Conservation (phyloP, 2,329 filamentous ascomycete species). For the Fusarium succisae region DNA sequence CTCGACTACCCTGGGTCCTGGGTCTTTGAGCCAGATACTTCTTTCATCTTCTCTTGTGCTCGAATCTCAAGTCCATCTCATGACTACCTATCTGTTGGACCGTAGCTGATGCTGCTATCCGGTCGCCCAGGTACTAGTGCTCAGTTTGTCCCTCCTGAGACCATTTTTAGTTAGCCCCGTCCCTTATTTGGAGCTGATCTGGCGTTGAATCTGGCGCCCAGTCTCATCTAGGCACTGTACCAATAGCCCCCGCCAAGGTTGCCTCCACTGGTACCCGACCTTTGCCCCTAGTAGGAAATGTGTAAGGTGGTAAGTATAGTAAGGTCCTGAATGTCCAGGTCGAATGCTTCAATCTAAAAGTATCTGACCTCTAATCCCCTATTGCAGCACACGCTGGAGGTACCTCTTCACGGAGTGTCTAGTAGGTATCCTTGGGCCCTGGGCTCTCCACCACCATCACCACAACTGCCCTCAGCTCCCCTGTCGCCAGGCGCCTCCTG, state of each 20-base stretch:
- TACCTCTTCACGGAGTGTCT: slow-evolving; percentile 5
- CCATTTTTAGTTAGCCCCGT: slow-evolving; percentile 13
- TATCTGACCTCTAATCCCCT: slow-evolving; percentile 22
- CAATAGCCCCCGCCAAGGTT: slow-evolving; percentile 15
- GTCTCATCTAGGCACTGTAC: slow-evolving; percentile 5
- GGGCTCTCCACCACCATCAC: slow-evolving; percentile 21
- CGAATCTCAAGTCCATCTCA: neutral
- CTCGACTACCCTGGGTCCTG: neutral
- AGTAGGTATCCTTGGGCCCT: slow-evolving; percentile 11
- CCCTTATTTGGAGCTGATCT: slow-evolving; percentile 25
- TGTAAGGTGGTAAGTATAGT: neutral
- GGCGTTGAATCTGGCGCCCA: slow-evolving; percentile 8
- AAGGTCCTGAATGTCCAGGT: neutral
- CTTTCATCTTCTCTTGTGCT: neutral
- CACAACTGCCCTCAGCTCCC: slow-evolving; percentile 39
- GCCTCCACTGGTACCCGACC: slow-evolving; percentile 23
- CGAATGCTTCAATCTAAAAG: neutral
- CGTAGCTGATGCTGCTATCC: slow-evolving; percentile 13
- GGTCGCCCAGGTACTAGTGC: slow-evolving; percentile 10
- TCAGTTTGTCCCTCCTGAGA: slow-evolving; percentile 8
- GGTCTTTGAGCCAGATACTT: neutral
- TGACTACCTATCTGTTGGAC: neutral
- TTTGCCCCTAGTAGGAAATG: slow-evolving; percentile 24
- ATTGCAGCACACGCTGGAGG: slow-evolving; percentile 11
- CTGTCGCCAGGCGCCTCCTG: slow-evolving; percentile 40